Evolutionary conservation across 805 yeast genomes (phyloP).

Genomic region (Cyberlindnera mrakii): DNA sequence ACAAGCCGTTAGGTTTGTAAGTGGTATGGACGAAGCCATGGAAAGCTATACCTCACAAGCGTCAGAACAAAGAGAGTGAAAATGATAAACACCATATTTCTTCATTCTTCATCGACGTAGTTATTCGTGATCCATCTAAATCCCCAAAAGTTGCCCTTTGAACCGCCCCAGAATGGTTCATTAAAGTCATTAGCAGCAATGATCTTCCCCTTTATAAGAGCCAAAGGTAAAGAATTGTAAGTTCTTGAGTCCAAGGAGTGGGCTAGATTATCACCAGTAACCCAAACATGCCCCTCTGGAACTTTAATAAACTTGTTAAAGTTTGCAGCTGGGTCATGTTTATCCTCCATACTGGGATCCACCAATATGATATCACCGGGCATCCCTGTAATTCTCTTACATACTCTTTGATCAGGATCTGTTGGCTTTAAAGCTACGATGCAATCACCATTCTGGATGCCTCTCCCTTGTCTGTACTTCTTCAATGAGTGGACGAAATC

Average conservation of each 20-base stretch:
- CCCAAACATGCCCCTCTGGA: conserved; percentile 96
- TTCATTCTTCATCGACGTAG: conserved; percentile 32
- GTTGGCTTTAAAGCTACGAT: conserved; percentile 88
- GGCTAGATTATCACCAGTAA: conserved; percentile 89
- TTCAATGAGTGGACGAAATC: conserved; percentile 81
- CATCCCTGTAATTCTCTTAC: conserved; percentile 93
- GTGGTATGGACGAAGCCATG: conserved; percentile 45
- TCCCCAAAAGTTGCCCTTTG: conserved; percentile 38
- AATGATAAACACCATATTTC: background rate
- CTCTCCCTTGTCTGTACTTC: conserved; percentile 53
- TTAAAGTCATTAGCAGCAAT: conserved; percentile 60
- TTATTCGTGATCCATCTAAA: conserved; percentile 52
- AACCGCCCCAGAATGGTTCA: conserved; percentile 36
- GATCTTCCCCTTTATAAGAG: conserved; percentile 79
- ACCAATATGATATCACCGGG: conserved; percentile 82
- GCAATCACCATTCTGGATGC: conserved; percentile 75
- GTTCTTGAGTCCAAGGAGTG: conserved; percentile 86
- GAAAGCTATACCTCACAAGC: conserved; percentile 1
- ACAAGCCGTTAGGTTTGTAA: conserved; percentile 32
- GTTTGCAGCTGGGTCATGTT: conserved; percentile 16
- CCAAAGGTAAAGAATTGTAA: conserved; percentile 88
- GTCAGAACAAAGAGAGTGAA: background rate
- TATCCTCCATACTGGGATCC: conserved; percentile 59
- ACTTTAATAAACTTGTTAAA: conserved; percentile 56
- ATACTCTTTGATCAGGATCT: conserved; percentile 76